Evolutionary conservation across 352 stramenopile species (phyloP).

Genomic region (Globisporangium nagaii): DNA sequence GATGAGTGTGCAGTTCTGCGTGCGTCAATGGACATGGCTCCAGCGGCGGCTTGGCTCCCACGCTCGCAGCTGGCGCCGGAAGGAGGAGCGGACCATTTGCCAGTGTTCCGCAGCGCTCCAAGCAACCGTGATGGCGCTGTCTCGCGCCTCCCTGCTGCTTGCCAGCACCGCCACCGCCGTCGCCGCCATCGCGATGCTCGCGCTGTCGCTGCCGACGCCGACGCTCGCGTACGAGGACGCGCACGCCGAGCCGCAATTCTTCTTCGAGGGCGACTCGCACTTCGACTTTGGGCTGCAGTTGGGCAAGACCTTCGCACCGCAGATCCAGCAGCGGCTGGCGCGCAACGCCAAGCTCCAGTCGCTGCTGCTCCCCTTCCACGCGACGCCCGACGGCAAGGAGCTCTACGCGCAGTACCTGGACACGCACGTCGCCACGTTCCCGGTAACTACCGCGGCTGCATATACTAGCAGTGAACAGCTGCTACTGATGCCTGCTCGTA

Average conservation of each 20-base stretch:
- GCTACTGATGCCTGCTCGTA: too few relatives aligned
- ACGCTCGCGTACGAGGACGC: conserved; percentile 5
- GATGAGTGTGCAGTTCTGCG: too few relatives aligned
- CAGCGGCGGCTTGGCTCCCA: too few relatives aligned
- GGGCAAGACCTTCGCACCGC: conserved; percentile 38
- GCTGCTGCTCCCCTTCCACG: conserved; percentile 47
- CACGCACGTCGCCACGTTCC: conserved; percentile 43
- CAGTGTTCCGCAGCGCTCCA: too few relatives aligned
- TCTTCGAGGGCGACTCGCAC: conserved; percentile 58
- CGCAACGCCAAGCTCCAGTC: conserved; percentile 50
- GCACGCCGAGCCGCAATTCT: conserved; percentile 34
- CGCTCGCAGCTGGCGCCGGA: too few relatives aligned
- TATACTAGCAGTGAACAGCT: too few relatives aligned
- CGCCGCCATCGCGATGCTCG: not conserved
- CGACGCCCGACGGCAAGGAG: conserved; percentile 25
- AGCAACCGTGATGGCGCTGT: not conserved
- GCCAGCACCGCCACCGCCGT: not conserved
- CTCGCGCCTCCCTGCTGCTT: not conserved
- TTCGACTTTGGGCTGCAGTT: conserved; percentile 48
- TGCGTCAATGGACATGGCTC: too few relatives aligned
- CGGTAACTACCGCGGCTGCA: too few relatives aligned
- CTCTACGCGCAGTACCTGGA: conserved; percentile 44
- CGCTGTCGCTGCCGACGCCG: not conserved
- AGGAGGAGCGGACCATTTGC: too few relatives aligned
- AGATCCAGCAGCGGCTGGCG: conserved; percentile 38